A percentile compares a stretch with the other conserved stretches of the same genome.
Evolutionary conservation across 371 early-diverging fungal genomes (phyloP).

Genomic region (Mortierella sp.): DNA sequence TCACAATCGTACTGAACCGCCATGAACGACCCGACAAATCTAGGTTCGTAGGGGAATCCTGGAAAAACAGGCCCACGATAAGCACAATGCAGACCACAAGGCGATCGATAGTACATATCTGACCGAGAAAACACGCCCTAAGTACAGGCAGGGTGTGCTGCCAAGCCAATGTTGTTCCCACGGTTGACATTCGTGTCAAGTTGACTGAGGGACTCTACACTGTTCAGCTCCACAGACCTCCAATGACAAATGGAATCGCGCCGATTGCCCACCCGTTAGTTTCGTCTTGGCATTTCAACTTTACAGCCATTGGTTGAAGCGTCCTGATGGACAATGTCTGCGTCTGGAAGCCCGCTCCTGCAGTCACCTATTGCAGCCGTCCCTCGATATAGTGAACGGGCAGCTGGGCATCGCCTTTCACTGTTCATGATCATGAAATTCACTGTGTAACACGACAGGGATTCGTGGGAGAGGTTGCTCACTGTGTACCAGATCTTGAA

Average conservation of each 20-base stretch:
- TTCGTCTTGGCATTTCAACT: constrained; percentile 98
- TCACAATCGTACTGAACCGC: too few species aligned
- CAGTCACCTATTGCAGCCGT: constrained; percentile 84
- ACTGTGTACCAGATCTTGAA: constrained; percentile 87
- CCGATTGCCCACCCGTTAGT: constrained; percentile 97
- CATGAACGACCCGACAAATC: background rate
- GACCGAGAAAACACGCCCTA: constrained; percentile 95
- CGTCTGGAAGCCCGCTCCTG: constrained; percentile 96
- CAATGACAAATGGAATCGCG: constrained; percentile 92
- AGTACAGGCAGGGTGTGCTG: constrained; percentile 95
- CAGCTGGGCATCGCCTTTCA: too few species aligned
- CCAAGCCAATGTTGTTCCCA: constrained; percentile 94
- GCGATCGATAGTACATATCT: constrained; percentile 91
- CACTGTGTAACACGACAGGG: too few species aligned
- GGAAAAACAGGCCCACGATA: constrained; percentile 85
- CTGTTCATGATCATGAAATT: too few species aligned
- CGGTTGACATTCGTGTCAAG: constrained; percentile 96
- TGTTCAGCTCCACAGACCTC: constrained; percentile 94
- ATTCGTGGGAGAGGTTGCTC: too few species aligned
- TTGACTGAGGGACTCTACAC: constrained; percentile 94
- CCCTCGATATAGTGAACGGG: too few species aligned
- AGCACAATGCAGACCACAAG: constrained; percentile 85
- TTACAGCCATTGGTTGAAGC: constrained; percentile 95
- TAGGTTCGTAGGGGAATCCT: constrained; percentile 73
- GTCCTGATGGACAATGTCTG: constrained; percentile 98